A percentile compares a stretch with the other conserved stretches of the same genome.
Conservation (phyloP, 2,329 filamentous ascomycete genomes). For the Pseudocercospora ulei region DNA sequence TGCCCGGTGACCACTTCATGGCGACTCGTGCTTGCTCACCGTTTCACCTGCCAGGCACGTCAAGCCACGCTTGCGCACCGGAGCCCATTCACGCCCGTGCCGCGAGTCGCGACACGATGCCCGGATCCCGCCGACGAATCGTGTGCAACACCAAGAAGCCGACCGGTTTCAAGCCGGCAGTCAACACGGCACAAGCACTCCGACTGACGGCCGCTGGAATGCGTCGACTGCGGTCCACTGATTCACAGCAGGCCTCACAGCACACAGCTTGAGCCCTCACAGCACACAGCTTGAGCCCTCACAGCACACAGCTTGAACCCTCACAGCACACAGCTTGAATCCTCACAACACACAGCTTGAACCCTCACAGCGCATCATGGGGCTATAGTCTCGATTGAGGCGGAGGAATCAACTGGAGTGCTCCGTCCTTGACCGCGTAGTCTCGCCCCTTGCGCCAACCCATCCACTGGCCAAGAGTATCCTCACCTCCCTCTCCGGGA, state of each 20-base stretch:
- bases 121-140: too few relatives aligned
- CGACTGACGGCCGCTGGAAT: not conserved
- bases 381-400: conserved; percentile 11
- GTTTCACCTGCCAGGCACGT: too few relatives aligned
- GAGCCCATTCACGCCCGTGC: too few relatives aligned
- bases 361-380: too few relatives aligned
- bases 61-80: too few relatives aligned
- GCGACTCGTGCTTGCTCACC: conserved; percentile 1
- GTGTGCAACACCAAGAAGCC: not conserved
- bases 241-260: not conserved
- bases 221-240: conserved; percentile 1
- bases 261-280: too few relatives aligned
- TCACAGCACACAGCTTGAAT: too few relatives aligned
- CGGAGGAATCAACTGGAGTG: conserved; percentile 41
- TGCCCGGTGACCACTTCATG: not conserved
- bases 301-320: too few relatives aligned
- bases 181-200: not conserved
- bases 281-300: too few relatives aligned
- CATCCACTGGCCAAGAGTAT: conserved; percentile 59
- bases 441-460: conserved; percentile 66
- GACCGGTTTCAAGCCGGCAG: conserved; percentile 1
- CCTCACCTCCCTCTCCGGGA: conserved; percentile 64
- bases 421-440: conserved; percentile 57
- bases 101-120: too few relatives aligned
- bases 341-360: too few relatives aligned